phyloP scores from a whole-genome alignment of 768 basidiomycete species.

The Tephrocybe sp. region DNA sequence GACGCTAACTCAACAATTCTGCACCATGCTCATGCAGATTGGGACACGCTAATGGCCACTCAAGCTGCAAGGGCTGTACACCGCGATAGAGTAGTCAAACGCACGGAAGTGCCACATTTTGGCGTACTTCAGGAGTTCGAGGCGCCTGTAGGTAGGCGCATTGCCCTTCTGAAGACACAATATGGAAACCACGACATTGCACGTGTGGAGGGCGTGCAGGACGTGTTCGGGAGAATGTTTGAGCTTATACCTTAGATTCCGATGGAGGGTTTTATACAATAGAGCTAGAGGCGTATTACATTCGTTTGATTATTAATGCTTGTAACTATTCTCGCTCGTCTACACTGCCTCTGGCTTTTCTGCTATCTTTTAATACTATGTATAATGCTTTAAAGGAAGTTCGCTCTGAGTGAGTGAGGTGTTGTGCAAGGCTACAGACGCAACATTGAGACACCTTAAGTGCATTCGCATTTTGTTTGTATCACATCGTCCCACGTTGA shows the following conservation, averaged over 20 bases:
- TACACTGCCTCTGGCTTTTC: no score
- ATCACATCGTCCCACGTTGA: no score
- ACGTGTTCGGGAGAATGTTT: slow-evolving; percentile 51
- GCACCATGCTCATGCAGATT: slow-evolving; percentile 26
- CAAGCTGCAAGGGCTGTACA: slow-evolving; percentile 33
- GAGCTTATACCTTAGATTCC: slow-evolving; percentile 14
- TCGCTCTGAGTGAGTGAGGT: no score
- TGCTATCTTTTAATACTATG: no score
- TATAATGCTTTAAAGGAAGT: no score
- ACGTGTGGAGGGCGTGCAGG: slow-evolving; percentile 68
- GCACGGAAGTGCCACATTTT: slow-evolving; percentile 45
- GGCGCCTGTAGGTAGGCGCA: slow-evolving; percentile 32
- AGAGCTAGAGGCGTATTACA: no score
- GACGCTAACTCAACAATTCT: slow-evolving; percentile 28
- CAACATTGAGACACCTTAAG: no score
- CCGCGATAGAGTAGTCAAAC: slow-evolving; percentile 42
- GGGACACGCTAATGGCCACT: slow-evolving; percentile 39
- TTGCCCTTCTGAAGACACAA: slow-evolving; percentile 57
- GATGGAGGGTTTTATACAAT: background rate
- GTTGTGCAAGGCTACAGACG: no score
- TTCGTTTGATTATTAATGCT: no score
- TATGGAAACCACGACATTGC: slow-evolving; percentile 64
- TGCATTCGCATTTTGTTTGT: no score
- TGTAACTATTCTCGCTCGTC: no score
- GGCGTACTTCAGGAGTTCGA: slow-evolving; percentile 50